Conservation (phyloP, 345 rosid genomes). For the Physaria fendleri region DNA sequence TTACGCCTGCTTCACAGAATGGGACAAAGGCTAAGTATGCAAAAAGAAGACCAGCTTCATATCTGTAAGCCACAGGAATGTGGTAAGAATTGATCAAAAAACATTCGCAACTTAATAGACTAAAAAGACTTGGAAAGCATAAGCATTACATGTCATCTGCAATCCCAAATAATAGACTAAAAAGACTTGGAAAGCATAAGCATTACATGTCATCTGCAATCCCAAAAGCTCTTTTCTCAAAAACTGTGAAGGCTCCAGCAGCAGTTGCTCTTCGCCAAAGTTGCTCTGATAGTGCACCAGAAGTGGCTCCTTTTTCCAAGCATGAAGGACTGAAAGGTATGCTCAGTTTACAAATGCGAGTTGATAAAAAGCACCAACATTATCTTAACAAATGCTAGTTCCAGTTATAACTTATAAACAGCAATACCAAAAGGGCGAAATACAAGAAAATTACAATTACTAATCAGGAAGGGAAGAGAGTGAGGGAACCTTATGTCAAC, state of each 20-base stretch:
- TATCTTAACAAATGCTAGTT: background rate
- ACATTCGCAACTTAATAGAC: background rate
- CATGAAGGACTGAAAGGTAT: slow-evolving; percentile 40
- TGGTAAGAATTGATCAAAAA: slow-evolving; percentile 1
- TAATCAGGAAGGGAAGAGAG: slow-evolving; percentile 6
- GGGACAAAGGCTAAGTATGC: slow-evolving; percentile 94
- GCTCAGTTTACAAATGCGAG: slow-evolving; percentile 6
- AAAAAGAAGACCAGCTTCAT: slow-evolving; percentile 90
- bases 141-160: slow-evolving; percentile 84
- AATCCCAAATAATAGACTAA: too few species aligned
- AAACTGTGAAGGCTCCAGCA: slow-evolving; percentile 64
- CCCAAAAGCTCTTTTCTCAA: slow-evolving; percentile 85
- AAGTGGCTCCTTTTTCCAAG: slow-evolving; percentile 40
- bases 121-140: slow-evolving; percentile 5
- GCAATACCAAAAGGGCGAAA: slow-evolving; percentile 6
- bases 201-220: slow-evolving; percentile 92
- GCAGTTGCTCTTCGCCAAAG: slow-evolving; percentile 91
- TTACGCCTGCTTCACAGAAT: slow-evolving; percentile 75
- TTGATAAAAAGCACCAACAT: background rate
- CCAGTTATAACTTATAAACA: slow-evolving; percentile 3
- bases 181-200: slow-evolving; percentile 6
- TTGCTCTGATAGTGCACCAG: slow-evolving; percentile 53
- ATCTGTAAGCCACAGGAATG: slow-evolving; percentile 41
- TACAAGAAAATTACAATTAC: background rate
- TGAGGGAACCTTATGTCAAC: slow-evolving; percentile 66